Conservation (phyloP, 371 early-diverging fungal species). For the Apophysomyces sp. region DNA sequence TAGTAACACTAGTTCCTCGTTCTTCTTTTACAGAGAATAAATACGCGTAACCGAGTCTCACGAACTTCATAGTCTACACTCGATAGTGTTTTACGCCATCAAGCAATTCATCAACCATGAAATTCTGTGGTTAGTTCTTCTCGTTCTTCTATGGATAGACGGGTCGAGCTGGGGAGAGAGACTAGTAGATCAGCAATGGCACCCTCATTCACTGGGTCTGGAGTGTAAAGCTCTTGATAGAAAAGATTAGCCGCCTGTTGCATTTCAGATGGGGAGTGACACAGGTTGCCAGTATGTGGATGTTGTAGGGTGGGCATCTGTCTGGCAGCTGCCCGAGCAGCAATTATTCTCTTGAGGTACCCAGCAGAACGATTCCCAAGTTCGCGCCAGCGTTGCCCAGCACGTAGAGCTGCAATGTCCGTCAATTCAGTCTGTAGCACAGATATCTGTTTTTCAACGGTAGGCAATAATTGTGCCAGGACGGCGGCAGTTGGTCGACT, state of each 20-base stretch:
- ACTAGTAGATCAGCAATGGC: background rate
- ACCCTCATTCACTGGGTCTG: no score
- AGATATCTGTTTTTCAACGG: background rate
- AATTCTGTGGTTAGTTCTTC: background rate
- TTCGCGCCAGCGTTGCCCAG: conserved; percentile 6
- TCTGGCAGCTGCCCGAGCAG: no score
- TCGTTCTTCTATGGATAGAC: background rate
- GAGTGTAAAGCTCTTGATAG: background rate
- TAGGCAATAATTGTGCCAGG: no score
- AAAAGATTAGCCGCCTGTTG: background rate
- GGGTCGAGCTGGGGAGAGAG: background rate
- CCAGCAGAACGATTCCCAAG: background rate
- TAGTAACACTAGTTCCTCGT: no score
- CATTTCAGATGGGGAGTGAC: background rate
- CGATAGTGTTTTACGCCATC: conserved; percentile 1
- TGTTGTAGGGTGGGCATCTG: background rate
- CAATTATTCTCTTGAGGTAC: background rate
- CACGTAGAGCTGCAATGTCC: background rate
- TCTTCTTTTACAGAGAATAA: no score
- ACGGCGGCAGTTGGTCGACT: background rate
- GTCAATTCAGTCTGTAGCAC: conserved; percentile 1
- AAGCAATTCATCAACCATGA: conserved; percentile 3
- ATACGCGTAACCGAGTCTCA: no score
- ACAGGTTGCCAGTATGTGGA: background rate
- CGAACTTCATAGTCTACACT: no score